Percentiles rank a stretch among this genome's conserved stretches.
These are phyloP conservation scores for Lasiodiplodia sp. DNA, from an alignment of 2,329 filamentous ascomycete genomes.

Conservation along the genomic window DNA sequence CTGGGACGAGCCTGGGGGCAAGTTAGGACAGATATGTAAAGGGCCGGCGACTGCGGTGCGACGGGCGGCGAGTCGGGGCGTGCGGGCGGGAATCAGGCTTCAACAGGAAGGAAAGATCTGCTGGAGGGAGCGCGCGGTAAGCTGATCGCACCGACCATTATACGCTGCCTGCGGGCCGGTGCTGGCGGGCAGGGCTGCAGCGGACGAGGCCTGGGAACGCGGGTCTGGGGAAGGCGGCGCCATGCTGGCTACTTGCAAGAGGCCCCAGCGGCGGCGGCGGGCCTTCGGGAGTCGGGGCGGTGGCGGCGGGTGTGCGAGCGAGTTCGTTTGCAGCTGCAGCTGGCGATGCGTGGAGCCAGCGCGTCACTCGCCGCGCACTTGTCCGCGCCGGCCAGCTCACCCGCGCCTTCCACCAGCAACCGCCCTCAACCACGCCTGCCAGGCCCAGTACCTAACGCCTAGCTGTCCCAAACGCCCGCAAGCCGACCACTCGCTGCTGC, in stretches of 20 bases:
- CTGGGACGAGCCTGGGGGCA: conserved; percentile 15
- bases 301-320: conserved; percentile 13
- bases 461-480: background rate
- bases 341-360: background rate
- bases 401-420: background rate
- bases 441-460: background rate
- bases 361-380: conserved; percentile 4
- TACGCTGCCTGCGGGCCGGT: conserved; percentile 50
- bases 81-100: conserved; percentile 8
- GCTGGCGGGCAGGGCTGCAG: conserved; percentile 36
- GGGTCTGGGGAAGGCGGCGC: conserved; percentile 16
- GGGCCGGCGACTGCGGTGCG: background rate
- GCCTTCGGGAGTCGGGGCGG: conserved; percentile 18
- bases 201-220: conserved; percentile 33
- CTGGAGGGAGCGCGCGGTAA: conserved; percentile 29
- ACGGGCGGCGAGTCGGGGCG: conserved; percentile 24
- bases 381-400: background rate
- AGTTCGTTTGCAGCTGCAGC: conserved; percentile 23
- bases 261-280: background rate
- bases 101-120: background rate
- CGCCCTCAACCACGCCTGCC: background rate
- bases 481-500: too few relatives aligned
- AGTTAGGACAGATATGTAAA: conserved; percentile 25
- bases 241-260: background rate
- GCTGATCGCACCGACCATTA: conserved; percentile 43